These are phyloP conservation scores for Aspergillus nidulans DNA, from an alignment of 495 filamentous ascomycete species.

Conservation along the genomic window DNA sequence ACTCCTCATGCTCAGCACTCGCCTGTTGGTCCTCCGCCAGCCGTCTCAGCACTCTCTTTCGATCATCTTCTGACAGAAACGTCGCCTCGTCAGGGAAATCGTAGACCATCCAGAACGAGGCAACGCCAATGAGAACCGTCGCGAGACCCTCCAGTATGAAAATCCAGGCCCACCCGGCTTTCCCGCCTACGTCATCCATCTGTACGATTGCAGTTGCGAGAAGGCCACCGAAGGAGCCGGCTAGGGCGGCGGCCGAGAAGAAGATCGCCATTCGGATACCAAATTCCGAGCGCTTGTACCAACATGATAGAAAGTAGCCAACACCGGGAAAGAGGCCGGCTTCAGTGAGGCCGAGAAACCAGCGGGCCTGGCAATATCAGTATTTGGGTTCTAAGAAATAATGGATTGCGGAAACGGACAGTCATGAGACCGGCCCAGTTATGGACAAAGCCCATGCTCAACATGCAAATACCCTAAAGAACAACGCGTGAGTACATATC, in stretches of 20 bases:
- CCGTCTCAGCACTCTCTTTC: slow-evolving; percentile 66
- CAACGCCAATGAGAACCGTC: slow-evolving; percentile 60
- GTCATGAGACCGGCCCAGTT: slow-evolving; percentile 78
- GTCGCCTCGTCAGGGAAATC: slow-evolving; percentile 82
- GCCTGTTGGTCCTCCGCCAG: slow-evolving; percentile 73
- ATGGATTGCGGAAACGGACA: slow-evolving; percentile 20
- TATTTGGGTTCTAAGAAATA: neutral
- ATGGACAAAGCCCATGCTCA: slow-evolving; percentile 74
- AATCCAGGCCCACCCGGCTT: slow-evolving; percentile 70
- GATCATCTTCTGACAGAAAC: slow-evolving; percentile 71
- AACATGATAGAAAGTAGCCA: slow-evolving; percentile 83
- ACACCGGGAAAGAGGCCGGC: slow-evolving; percentile 85
- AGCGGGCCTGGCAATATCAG: slow-evolving; percentile 45
- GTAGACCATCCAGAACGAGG: slow-evolving; percentile 79
- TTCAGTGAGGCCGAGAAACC: slow-evolving; percentile 80
- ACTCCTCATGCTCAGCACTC: slow-evolving; percentile 74
- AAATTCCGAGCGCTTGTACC: slow-evolving; percentile 80
- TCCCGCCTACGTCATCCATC: slow-evolving; percentile 57
- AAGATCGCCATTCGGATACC: slow-evolving; percentile 80
- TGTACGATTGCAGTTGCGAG: slow-evolving; percentile 60
- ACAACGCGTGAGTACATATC: neutral
- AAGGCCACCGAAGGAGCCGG: slow-evolving; percentile 63
- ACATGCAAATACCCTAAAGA: slow-evolving; percentile 72
- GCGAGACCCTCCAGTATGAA: slow-evolving; percentile 60
- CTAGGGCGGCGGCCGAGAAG: slow-evolving; percentile 59